Evolutionary conservation across 202 grass and related monocot species (phyloP).

Genomic region (Carex arenaria): DNA sequence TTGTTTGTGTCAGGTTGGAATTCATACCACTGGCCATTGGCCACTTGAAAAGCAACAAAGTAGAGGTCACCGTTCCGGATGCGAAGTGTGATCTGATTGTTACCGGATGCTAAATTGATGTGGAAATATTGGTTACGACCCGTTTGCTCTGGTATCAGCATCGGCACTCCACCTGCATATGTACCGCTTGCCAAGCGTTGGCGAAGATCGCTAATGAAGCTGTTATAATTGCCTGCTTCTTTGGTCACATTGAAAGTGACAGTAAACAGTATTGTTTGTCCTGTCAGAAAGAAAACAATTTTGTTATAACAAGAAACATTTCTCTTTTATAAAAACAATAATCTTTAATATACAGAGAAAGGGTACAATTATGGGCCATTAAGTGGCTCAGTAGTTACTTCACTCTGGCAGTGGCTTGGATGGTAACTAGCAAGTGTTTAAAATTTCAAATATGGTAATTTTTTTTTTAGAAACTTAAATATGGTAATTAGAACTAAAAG

Average conservation of each 20-base stretch:
- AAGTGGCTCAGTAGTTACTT: not conserved
- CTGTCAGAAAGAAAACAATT: not conserved
- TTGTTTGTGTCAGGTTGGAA: not conserved
- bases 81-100: conserved; percentile 3
- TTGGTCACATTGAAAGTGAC: not conserved
- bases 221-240: conserved; percentile 8
- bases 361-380: not conserved
- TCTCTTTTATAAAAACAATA: not conserved
- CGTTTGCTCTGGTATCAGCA: not conserved
- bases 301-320: not conserved
- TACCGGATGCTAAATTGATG: not conserved
- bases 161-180: not conserved
- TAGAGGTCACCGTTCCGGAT: conserved; percentile 10
- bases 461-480: too few species aligned
- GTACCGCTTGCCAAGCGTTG: not conserved
- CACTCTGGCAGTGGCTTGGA: too few species aligned
- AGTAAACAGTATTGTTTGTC: not conserved
- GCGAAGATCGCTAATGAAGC: not conserved
- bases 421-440: not conserved
- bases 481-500: not conserved
- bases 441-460: too few species aligned
- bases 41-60: conserved; percentile 8
- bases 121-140: not conserved
- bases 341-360: not conserved
- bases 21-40: conserved; percentile 14